phyloP scores from a whole-genome alignment of 1,139 yeast species.

The Diutina neorugosa region DNA sequence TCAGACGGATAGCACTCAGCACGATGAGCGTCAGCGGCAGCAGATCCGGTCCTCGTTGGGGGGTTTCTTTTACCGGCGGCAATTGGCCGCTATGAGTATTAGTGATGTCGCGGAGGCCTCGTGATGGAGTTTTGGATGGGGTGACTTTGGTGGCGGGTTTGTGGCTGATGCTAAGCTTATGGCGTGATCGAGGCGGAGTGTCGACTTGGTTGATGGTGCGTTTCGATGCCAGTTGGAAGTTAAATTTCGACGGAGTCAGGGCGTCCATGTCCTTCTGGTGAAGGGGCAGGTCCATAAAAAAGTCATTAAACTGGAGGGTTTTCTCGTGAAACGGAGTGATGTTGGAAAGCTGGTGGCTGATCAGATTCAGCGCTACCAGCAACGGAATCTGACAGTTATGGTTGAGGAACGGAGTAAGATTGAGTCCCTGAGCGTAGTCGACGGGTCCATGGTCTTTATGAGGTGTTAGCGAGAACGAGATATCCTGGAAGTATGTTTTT shows the following conservation, averaged over 20 bases:
- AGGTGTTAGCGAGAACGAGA: conserved; percentile 8
- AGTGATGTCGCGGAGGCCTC: conserved; percentile 6
- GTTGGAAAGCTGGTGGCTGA: conserved; percentile 9
- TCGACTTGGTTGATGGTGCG: conserved; percentile 26
- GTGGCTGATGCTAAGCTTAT: conserved; percentile 10
- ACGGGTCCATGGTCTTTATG: conserved; percentile 7
- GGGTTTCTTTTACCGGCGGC: neutral
- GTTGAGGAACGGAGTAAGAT: conserved; percentile 33
- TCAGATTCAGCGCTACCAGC: conserved; percentile 11
- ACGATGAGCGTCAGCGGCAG: neutral
- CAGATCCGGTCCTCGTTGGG: neutral
- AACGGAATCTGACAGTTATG: conserved; percentile 15
- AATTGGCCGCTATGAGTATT: neutral
- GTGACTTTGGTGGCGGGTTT: neutral
- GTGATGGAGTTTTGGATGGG: conserved; percentile 11
- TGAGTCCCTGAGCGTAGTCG: conserved; percentile 22
- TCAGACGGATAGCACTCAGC: neutral
- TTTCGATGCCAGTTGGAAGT: conserved; percentile 9
- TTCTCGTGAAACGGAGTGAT: conserved; percentile 36
- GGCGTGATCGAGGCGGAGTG: conserved; percentile 31
- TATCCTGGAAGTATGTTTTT: conserved; percentile 5
- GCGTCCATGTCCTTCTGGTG: conserved; percentile 17
- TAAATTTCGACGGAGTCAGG: conserved; percentile 32
- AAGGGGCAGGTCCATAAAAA: conserved; percentile 35
- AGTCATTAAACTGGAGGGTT: conserved; percentile 29